Evolutionary conservation across 1,139 yeast species (phyloP).

Genomic region (Yamadazyma jaroonii): DNA sequence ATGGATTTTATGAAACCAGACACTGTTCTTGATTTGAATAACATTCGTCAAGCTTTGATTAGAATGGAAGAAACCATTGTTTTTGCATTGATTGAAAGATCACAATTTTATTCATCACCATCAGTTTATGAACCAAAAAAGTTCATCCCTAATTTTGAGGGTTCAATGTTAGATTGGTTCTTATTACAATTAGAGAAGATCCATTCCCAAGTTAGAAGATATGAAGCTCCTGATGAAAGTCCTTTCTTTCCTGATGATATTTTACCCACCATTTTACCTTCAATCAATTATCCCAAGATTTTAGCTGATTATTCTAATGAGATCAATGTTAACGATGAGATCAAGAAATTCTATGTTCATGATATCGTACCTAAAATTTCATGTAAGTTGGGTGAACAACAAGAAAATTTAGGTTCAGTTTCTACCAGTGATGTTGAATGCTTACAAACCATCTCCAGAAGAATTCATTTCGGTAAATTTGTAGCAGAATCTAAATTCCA

Average conservation of each 20-base stretch:
- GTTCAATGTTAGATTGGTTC: slow-evolving; percentile 86
- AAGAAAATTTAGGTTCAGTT: slow-evolving; percentile 85
- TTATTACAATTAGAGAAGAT: slow-evolving; percentile 70
- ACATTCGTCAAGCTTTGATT: slow-evolving; percentile 80
- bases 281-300: slow-evolving; percentile 73
- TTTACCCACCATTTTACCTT: slow-evolving; percentile 69
- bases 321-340: slow-evolving; percentile 70
- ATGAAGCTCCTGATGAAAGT: slow-evolving; percentile 93
- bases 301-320: slow-evolving; percentile 73
- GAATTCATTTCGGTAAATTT: slow-evolving; percentile 95
- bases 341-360: slow-evolving; percentile 64
- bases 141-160: slow-evolving; percentile 68
- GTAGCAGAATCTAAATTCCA: slow-evolving; percentile 94
- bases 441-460: slow-evolving; percentile 83
- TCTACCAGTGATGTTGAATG: slow-evolving; percentile 82
- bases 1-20: slow-evolving; percentile 90
- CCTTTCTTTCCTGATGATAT: slow-evolving; percentile 80
- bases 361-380: slow-evolving; percentile 74
- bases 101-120: slow-evolving; percentile 78
- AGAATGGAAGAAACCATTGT: slow-evolving; percentile 97
- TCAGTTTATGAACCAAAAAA: slow-evolving; percentile 66
- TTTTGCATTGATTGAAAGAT: slow-evolving; percentile 87
- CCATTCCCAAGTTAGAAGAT: slow-evolving; percentile 85
- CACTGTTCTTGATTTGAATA: slow-evolving; percentile 73
- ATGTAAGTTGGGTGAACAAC: slow-evolving; percentile 68